Evolutionary conservation across 1,284 basidiomycete genomes (phyloP), one percentile per base, ranked within the genome.

Genomic region (Cutaneotrichosporon cutaneum): DNA sequence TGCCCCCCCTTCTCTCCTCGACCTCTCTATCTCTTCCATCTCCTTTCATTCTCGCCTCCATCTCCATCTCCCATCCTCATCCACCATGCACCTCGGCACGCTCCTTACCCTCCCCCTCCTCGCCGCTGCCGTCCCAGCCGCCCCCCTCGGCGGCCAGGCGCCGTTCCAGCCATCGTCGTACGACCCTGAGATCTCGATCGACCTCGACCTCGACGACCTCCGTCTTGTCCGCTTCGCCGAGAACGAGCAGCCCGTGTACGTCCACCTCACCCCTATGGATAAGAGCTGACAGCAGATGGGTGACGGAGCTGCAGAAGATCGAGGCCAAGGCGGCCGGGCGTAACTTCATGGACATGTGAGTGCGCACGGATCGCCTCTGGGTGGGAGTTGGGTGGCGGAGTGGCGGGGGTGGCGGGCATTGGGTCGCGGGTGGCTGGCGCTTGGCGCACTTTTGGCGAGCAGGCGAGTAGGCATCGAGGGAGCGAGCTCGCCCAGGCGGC

Each of bases 231-330:
- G 91, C 75, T 82, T 91, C 70, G 85, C 87, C 61, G 88, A 85
- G 55, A 80, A 85, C 64, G 75, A 79, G 61, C 79, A 82, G 13
- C 88, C 89, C 22, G 74, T 78, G 70, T 77, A 36, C 35, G 61
- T 22, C 14, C 10, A 24, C 26, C 27, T 18, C 11, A 18, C 13
- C 4, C 13, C n/a, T 24, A 6, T 8, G 16, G 18, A 14, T 8
- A 21, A 8, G 4, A 22, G 61, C 64, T 67, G 36, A 70, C 58
- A 9, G 8, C 8, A 83, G 87, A 35, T 88, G 86, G 87, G 87
- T 92, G 79, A 85, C 90, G 14, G 92, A 94, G 77, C 81, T 88
- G 35, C 86, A 93, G 70, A 94, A 92, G 90, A 89, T 94, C 65
- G 81, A 86, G 71, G 84, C 87, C 61, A 93, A 90, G 79, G 87